phyloP scores from a whole-genome alignment of 2,329 filamentous ascomycete genomes.

The Fusarium pilosicola region DNA sequence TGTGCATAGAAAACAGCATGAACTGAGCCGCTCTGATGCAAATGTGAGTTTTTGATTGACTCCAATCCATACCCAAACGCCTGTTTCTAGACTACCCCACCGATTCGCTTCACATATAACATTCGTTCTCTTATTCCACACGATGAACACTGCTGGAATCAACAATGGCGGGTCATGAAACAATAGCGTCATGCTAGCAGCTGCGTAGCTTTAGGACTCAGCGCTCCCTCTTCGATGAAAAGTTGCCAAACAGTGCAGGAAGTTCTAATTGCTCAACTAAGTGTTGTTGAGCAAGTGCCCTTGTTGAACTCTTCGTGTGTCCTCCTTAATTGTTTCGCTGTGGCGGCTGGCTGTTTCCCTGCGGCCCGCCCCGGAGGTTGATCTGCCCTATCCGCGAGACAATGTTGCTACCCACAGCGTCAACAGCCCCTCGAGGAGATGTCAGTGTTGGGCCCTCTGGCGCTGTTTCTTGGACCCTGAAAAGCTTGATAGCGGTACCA shows the following conservation, averaged over 20 bases:
- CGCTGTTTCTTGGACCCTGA: constrained; percentile 87
- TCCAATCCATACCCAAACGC: constrained; percentile 24
- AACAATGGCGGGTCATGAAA: constrained; percentile 18
- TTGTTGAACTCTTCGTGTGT: neutral
- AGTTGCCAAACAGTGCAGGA: neutral
- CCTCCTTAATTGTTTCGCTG: constrained; percentile 25
- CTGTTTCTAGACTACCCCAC: constrained; percentile 12
- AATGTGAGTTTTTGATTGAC: constrained; percentile 6
- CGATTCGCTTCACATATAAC: neutral
- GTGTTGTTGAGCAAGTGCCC: neutral
- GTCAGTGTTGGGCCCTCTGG: constrained; percentile 82
- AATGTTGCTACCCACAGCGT: constrained; percentile 90
- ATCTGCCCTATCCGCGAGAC: constrained; percentile 87
- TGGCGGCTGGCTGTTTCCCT: constrained; percentile 33
- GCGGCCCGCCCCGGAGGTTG: constrained; percentile 68
- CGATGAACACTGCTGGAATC: neutral
- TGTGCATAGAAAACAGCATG: neutral
- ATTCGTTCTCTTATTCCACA: constrained; percentile 12
- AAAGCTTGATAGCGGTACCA: constrained; percentile 86
- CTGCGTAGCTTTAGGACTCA: neutral
- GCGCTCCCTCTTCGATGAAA: constrained; percentile 11
- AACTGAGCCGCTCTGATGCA: neutral
- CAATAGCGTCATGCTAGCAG: constrained; percentile 12
- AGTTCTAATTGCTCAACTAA: neutral
- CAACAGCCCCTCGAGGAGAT: constrained; percentile 88